Evolutionary conservation across 2,329 filamentous ascomycete species (phyloP).

Genomic region (Fusarium sp.): DNA sequence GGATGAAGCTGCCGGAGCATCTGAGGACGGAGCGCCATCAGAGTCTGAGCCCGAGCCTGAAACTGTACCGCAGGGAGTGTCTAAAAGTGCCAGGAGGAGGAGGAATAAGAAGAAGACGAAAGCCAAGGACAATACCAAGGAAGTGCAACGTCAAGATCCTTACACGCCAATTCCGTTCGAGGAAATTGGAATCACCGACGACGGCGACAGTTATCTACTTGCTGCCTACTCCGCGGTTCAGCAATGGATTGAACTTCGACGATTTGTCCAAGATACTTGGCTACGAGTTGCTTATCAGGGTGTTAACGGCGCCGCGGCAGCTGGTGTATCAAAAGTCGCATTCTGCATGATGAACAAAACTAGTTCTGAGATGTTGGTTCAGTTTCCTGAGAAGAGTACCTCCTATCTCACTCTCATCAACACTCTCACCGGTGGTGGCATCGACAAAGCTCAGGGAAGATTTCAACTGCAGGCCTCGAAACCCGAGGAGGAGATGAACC

Average conservation of each 20-base stretch:
- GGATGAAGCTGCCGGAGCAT: no score
- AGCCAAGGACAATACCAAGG: no score
- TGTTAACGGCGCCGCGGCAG: conserved; percentile 60
- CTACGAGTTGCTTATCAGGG: conserved; percentile 57
- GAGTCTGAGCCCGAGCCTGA: neutral
- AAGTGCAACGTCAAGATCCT: no score
- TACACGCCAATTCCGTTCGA: conserved; percentile 53
- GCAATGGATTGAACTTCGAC: conserved; percentile 56
- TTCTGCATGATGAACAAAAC: conserved; percentile 56
- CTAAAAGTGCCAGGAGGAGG: no score
- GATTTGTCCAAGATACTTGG: conserved; percentile 57
- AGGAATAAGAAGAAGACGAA: neutral
- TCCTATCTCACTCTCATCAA: conserved; percentile 53
- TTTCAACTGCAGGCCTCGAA: neutral
- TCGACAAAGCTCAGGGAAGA: conserved; percentile 43
- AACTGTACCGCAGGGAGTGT: no score
- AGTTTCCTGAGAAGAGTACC: conserved; percentile 56
- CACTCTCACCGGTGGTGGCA: conserved; percentile 54
- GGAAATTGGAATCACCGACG: conserved; percentile 58
- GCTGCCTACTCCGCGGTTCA: conserved; percentile 54
- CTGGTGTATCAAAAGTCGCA: conserved; percentile 55
- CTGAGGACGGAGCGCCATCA: no score
- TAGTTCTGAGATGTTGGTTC: conserved; percentile 54
- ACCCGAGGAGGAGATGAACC: neutral
- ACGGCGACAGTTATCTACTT: conserved; percentile 55